phyloP scores from a whole-genome alignment of 805 yeast genomes.

The Debaryomyces tyrocola region DNA sequence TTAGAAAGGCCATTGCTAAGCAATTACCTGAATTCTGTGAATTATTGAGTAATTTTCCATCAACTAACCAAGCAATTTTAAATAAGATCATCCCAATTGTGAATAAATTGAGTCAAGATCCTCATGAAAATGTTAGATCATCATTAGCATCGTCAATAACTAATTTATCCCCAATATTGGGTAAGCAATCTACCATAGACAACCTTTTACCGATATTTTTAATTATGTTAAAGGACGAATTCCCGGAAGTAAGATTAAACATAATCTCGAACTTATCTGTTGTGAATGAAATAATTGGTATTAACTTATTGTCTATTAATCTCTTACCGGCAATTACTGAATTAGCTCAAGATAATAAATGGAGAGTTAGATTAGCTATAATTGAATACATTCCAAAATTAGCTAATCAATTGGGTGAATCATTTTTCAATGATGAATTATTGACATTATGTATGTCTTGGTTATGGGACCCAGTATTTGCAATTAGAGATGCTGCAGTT shows the following conservation, averaged over 20 bases:
- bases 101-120: slow-evolving; percentile 81
- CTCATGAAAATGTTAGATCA: slow-evolving; percentile 89
- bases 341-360: slow-evolving; percentile 91
- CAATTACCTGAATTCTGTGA: slow-evolving; percentile 78
- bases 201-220: slow-evolving; percentile 83
- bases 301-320: slow-evolving; percentile 80
- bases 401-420: slow-evolving; percentile 91
- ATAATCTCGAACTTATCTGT: slow-evolving; percentile 88
- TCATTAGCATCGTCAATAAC: slow-evolving; percentile 89
- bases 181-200: slow-evolving; percentile 80
- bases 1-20: slow-evolving; percentile 89
- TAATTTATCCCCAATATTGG: slow-evolving; percentile 79
- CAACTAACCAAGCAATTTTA: slow-evolving; percentile 51
- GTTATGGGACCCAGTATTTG: slow-evolving; percentile 97
- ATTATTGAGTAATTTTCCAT: slow-evolving; percentile 40
- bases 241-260: slow-evolving; percentile 92
- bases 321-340: slow-evolving; percentile 94
- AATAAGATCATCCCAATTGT: slow-evolving; percentile 80
- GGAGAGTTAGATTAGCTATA: slow-evolving; percentile 97
- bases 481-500: slow-evolving; percentile 96
- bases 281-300: slow-evolving; percentile 93
- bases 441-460: slow-evolving; percentile 93
- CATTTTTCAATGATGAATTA: slow-evolving; percentile 88
- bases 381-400: slow-evolving; percentile 94
- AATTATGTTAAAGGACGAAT: slow-evolving; percentile 94